phyloP scores from a whole-genome alignment of 1,139 yeast genomes.

The Taphrina communis region DNA sequence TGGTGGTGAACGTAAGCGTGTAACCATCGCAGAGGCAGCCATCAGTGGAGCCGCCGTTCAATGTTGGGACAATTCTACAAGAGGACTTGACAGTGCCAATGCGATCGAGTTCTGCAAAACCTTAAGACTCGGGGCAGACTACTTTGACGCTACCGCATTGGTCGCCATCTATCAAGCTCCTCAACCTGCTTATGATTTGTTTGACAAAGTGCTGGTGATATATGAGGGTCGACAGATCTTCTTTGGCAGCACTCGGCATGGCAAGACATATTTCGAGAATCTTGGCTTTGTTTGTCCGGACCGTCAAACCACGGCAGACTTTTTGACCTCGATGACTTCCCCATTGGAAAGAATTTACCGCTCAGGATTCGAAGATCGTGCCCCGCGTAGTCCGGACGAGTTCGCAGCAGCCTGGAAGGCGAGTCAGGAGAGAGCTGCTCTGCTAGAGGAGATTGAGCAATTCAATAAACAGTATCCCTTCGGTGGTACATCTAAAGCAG shows the following conservation, averaged over 20 bases:
- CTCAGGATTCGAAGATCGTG: conserved; percentile 65
- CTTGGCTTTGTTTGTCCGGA: conserved; percentile 77
- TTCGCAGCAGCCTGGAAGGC: conserved; percentile 69
- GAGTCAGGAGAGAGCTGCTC: conserved; percentile 60
- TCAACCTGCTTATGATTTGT: conserved; percentile 74
- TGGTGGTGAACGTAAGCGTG: conserved; percentile 71
- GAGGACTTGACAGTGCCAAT: conserved; percentile 77
- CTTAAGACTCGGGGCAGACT: conserved; percentile 65
- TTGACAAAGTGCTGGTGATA: conserved; percentile 73
- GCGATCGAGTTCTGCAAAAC: conserved; percentile 77
- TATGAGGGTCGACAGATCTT: conserved; percentile 80
- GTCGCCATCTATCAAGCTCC: conserved; percentile 86
- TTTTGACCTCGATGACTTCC: conserved; percentile 75
- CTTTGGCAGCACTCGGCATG: conserved; percentile 67
- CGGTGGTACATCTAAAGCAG: conserved; percentile 6
- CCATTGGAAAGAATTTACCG: conserved; percentile 67
- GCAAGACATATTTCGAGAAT: conserved; percentile 63
- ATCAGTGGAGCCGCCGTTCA: conserved; percentile 67
- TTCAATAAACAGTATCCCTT: conserved; percentile 47
- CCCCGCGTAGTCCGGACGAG: conserved; percentile 72
- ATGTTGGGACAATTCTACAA: conserved; percentile 77
- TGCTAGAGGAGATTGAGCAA: conserved; percentile 56
- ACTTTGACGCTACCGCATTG: conserved; percentile 65
- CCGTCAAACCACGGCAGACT: conserved; percentile 85
- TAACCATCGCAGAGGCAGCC: conserved; percentile 66